phyloP scores from a whole-genome alignment of 805 yeast genomes.

The Candida caryicola region DNA sequence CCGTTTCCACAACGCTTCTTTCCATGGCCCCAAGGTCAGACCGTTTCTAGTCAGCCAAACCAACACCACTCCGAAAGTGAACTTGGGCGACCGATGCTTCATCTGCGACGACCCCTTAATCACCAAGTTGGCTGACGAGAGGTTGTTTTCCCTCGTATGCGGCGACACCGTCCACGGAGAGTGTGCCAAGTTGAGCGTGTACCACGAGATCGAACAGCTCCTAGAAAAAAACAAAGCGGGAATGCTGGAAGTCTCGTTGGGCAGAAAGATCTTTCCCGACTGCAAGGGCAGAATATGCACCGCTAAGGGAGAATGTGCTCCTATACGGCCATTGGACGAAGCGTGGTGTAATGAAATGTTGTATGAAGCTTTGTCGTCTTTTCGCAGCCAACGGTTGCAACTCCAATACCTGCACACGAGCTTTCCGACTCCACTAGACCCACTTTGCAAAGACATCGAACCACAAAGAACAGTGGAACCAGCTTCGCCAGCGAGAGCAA shows the following conservation, averaged over 20 bases:
- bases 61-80: slow-evolving; percentile 4
- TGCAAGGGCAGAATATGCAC: background rate
- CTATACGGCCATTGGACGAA: background rate
- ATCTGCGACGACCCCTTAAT: slow-evolving; percentile 53
- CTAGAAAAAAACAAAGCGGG: background rate
- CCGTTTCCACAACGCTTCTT: no score
- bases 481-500: background rate
- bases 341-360: background rate
- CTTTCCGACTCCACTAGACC: no score
- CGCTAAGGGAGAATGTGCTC: background rate
- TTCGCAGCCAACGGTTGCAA: background rate
- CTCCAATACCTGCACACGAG: background rate
- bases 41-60: slow-evolving; percentile 21
- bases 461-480: background rate
- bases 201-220: slow-evolving; percentile 6
- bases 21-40: slow-evolving; percentile 23
- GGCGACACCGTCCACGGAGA: slow-evolving; percentile 58
- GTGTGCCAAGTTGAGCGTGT: slow-evolving; percentile 43
- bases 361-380: background rate
- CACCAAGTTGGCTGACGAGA: slow-evolving; percentile 44
- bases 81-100: slow-evolving; percentile 30
- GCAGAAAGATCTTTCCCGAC: background rate
- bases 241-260: background rate
- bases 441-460: background rate
- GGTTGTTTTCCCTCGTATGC: slow-evolving; percentile 49